phyloP scores from a whole-genome alignment of 441 rosid species.

The Adansonia rubrostipa region DNA sequence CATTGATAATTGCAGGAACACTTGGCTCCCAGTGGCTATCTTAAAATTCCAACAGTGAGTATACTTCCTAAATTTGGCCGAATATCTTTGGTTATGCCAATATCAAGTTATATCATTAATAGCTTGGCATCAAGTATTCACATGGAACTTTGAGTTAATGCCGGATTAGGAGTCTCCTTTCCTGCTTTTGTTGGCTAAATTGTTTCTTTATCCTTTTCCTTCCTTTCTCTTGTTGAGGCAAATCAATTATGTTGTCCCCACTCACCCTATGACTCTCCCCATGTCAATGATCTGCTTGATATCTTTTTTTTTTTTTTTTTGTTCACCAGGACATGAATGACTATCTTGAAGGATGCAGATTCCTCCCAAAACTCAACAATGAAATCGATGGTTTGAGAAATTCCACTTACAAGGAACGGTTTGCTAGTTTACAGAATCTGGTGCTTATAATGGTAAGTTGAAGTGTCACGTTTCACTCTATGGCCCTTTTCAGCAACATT shows the following conservation, averaged over 20 bases:
- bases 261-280: neutral
- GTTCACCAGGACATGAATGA: constrained; percentile 52
- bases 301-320: neutral
- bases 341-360: constrained; percentile 68
- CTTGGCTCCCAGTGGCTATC: constrained; percentile 79
- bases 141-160: neutral
- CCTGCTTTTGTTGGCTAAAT: neutral
- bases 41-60: constrained; percentile 85
- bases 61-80: constrained; percentile 5
- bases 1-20: constrained; percentile 68
- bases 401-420: constrained; percentile 73
- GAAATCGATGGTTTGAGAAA: constrained; percentile 53
- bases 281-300: neutral
- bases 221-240: neutral
- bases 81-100: neutral
- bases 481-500: neutral
- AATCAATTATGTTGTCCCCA: neutral
- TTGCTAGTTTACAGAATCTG: constrained; percentile 58
- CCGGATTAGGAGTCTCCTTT: neutral
- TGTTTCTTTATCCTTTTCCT: neutral
- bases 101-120: neutral
- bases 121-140: neutral
- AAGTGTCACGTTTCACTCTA: neutral
- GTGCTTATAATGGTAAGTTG: constrained; percentile 44
- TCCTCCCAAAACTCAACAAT: constrained; percentile 83